Evolutionary conservation across 176 grass and related monocot species (phyloP), one percentile per base, ranked within the genome.

Genomic region (Rhipidocladum racemiflorum): DNA sequence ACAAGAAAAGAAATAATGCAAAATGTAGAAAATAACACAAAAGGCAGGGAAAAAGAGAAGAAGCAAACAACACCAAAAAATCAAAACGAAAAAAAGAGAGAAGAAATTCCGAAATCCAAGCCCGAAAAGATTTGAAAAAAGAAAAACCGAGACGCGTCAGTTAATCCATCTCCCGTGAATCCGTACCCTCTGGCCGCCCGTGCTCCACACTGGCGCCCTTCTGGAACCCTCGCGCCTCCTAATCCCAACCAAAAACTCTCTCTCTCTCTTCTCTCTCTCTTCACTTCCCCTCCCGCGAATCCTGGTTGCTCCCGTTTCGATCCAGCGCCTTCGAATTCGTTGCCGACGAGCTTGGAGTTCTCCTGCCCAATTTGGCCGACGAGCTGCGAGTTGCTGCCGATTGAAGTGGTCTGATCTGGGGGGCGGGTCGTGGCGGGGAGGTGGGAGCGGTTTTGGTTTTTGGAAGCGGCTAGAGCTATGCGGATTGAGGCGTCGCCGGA

Each of bases 141-240:
- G 39, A 27, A 50, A 59, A 25, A 10, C 1, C 4, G 6, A 30
- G 48, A 87, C 62, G 69, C 70, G 78, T 81, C 61, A 38, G 70
- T 61, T 80, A 74, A 84, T 84, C 80, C 39, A 63, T 72, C 27
- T 57, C 65, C 65, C 88, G 88, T 86, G 88, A 90, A 86, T 67
- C 83, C 70, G 82, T 50, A 70, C 14, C 85, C 21, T 56, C 43
- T 1, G 36, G 25, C 13, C 75, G 78, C 65, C 81, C 83, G 78
- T 90, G 83, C 83, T 78, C 84, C n/a, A 77, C 78, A 77, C 78
- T 90, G 88, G 65, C 73, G 49, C 83, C 61, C 66, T 72, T 90
- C 79, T 83, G 88, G 88, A 90, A 86, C 65, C 72, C 83, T 78
- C 88, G 38, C 65, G 40, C 51, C 60, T 36, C 72, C 72, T 50